phyloP scores from a whole-genome alignment of 768 basidiomycete genomes.

The Mycena crocata region DNA sequence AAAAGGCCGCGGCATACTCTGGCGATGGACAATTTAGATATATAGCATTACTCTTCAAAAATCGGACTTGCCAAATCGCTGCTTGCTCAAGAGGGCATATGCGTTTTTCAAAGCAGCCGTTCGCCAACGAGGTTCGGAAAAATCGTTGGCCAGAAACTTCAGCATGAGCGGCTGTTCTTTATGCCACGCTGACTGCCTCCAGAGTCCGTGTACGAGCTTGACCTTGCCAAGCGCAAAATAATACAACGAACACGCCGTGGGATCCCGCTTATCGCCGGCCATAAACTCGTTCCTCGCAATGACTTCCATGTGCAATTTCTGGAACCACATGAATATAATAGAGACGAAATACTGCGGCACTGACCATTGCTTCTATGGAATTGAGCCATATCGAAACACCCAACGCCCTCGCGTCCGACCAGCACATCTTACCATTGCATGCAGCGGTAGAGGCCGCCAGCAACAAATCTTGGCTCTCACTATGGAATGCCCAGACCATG shows the following conservation, averaged over 20 bases:
- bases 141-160: slow-evolving; percentile 93
- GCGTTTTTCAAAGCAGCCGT: slow-evolving; percentile 98
- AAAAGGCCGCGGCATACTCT: slow-evolving; percentile 99
- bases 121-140: slow-evolving; percentile 84
- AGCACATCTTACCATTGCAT: slow-evolving; percentile 88
- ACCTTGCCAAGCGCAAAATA: slow-evolving; percentile 96
- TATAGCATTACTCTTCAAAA: slow-evolving; percentile 12
- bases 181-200: slow-evolving; percentile 96
- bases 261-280: slow-evolving; percentile 88
- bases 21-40: slow-evolving; percentile 21
- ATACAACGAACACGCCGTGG: slow-evolving; percentile 87
- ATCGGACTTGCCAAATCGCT: slow-evolving; percentile 82
- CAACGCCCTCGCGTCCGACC: slow-evolving; percentile 88
- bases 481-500: slow-evolving; percentile 97
- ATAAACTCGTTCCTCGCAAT: slow-evolving; percentile 96
- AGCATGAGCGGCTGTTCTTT: slow-evolving; percentile 91
- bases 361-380: slow-evolving; percentile 81
- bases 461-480: slow-evolving; percentile 91
- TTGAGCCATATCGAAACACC: slow-evolving; percentile 92
- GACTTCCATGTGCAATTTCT: slow-evolving; percentile 87
- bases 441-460: slow-evolving; percentile 75
- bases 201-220: slow-evolving; percentile 93
- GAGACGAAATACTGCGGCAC: slow-evolving; percentile 38
- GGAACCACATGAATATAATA: slow-evolving; percentile 8
- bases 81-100: slow-evolving; percentile 90